Evolutionary conservation across 2,329 filamentous ascomycete species (phyloP), one percentile per base, ranked within the genome.

Genomic region (Colletotrichum falcatum): DNA sequence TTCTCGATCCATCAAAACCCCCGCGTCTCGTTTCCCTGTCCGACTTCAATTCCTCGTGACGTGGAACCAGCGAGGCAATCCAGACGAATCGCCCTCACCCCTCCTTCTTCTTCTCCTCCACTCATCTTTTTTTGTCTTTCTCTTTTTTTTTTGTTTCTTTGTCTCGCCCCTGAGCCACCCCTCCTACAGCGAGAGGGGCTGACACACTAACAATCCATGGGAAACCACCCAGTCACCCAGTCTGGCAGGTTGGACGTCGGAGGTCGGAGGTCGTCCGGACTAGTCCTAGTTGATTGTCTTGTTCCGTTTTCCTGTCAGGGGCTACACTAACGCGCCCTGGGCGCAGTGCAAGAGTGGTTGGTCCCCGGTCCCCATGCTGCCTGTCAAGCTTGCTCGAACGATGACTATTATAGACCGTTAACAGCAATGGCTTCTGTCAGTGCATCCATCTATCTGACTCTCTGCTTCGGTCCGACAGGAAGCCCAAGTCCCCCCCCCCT

Each of bases 181-280:
- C 28, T 63, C 68, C 23, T 44, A 58, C 48, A 37, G 23, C 59
- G 59, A 71, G 68, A 65, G 68, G 68, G 68, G 68, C 59, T 68
- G 65, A 58, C 42, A 59, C 59, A 70, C 68, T 68, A 59, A 70
- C 28, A 70, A 26, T 51, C 61, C 54, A 46, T 44, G 42, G 53
- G 66, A 49, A 70, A 55, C 46, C 64, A 37, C 67, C 65, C 53
- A 67, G 68, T 71, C 64, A 37, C 67, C 65, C 53, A 67, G 68
- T 71, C 58, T 67, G 63, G 65, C 58, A 67, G 67, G 67, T 70
- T 53, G 63, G 54, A 68, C 28, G 53, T 70, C 58, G 63, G 54
- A 68, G 37, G 53, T 68, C 65, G 66, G 67, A 71, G 68, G 68
- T 62, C 58, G 58, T 63, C 68, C 68, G 68, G 58, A 71, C 68